Evolutionary conservation across 345 rosid genomes (phyloP).

Genomic region (Hibiscus tridactylites): DNA sequence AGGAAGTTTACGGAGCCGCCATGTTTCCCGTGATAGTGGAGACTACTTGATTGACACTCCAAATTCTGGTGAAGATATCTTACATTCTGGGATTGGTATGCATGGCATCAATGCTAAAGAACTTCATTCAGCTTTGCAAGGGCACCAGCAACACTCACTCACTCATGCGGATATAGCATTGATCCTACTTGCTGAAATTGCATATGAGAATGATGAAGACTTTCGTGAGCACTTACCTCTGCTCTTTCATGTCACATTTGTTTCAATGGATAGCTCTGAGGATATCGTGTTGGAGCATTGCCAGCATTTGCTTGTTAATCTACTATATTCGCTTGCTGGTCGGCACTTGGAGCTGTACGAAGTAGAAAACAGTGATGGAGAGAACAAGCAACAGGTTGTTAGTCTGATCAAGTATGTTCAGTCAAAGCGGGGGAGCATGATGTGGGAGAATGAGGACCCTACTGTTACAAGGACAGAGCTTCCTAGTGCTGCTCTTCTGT

Average conservation of each 20-base stretch:
- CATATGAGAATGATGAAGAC: constrained; percentile 98
- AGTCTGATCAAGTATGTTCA: constrained; percentile 96
- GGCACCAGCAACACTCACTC: constrained; percentile 97
- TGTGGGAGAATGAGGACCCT: constrained; percentile 99
- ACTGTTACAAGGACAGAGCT: constrained; percentile 75
- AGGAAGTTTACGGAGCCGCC: constrained; percentile 91
- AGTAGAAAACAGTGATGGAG: constrained; percentile 93
- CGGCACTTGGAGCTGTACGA: constrained; percentile 97
- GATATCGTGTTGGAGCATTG: constrained; percentile 97
- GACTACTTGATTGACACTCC: constrained; percentile 94
- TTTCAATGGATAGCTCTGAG: constrained; percentile 99
- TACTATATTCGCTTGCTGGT: constrained; percentile 92
- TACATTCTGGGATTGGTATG: constrained; percentile 60
- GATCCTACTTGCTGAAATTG: constrained; percentile 93
- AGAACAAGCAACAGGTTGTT: constrained; percentile 94
- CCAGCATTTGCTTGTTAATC: constrained; percentile 95
- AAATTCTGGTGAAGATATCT: constrained; percentile 82
- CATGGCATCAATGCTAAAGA: constrained; percentile 90
- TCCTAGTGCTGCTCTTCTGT: constrained; percentile 93
- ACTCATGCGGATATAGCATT: constrained; percentile 96
- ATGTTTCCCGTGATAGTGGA: constrained; percentile 95
- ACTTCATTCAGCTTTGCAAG: constrained; percentile 96
- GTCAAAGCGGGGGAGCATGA: constrained; percentile 98
- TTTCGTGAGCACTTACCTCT: constrained; percentile 96
- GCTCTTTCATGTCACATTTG: constrained; percentile 94